Evolutionary conservation across 495 filamentous ascomycete genomes (phyloP), one percentile per base, ranked within the genome.

Genomic region (Penicillium silybi): DNA sequence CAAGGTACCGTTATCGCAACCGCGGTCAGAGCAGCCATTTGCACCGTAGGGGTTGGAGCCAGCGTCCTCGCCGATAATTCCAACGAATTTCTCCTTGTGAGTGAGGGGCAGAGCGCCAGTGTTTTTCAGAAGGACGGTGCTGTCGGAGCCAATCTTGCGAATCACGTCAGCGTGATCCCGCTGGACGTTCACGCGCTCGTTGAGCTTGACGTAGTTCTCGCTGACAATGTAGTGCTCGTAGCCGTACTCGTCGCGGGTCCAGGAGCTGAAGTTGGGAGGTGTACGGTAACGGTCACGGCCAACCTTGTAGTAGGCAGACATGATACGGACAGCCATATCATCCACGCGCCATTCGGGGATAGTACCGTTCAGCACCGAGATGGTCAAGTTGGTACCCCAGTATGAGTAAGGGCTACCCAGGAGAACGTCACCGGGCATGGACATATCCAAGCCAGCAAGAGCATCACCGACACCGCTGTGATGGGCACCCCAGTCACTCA

Each of bases 261-360:
- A 97, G 6, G 89, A 88, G 65, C 85, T 84, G 71, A 96, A 95
- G 76, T 92, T 97, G 62, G 87, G 83, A 20, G 85, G 84, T 15
- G 82, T 76, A 38, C 79, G 72, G 32, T 77, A 60, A 20, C 72
- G 70, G 37, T 85, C 85, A 54, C 85, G 82, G 48, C 88, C 89
- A 48, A 95, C 89, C 69, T 90, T 92, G 77, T 90, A 98, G 70
- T 85, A 95, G 20, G 92, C 86, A 32, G 92, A 84, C 84, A 97
- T 92, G 62, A 97, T 96, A 53, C 93, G 84, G 54, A 87, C 85
- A 13, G 80, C 88, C 89, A 95, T 95, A 62, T 98, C 93, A 61
- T 96, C 90, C 23, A 98, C 58, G 52, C 93, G 86, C 83, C 88
- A 97, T 64, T 89, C 83, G 0, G 93, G 92, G 41, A 96, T 76